Base-by-base conservation (phyloP, 257 asterid species). In the Sherardia arvensis region DNA sequence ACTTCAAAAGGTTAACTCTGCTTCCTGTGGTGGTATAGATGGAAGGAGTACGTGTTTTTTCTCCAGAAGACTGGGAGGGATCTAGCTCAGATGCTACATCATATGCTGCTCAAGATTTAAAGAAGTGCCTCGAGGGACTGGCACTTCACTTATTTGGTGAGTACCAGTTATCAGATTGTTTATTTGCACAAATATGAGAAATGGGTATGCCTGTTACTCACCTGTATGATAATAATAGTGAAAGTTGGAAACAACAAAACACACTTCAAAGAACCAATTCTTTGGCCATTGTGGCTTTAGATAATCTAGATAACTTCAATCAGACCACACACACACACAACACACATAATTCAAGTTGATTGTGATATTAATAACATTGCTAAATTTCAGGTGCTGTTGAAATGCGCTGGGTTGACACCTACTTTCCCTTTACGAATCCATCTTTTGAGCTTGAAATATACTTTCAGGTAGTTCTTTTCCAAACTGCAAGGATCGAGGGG, bases 401-500 rank as follows among this genome's bases (percentile, higher is more conserved):
- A 67, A 89, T 93, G 99, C 95, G 95, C 45, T 93, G 99, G 99
- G 74, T 93, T 60, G 99, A 93, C 84, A 84, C 95, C 45, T 93
- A 93, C 63, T 93, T 92, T 64, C 99, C 99, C 57, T 93, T 93
- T 78, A 93, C 99, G 23, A 69, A 79, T 76, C 99, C 97, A 34
- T 93, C 97, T 54, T 92, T 82, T 79, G 97, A 92, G 76, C 81
- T 92, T 81, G 99, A 92, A 80, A 89, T 89, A 69, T 85, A 74
- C 77, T 92, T 92, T 80, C 91, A 90, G 97, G 99, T 88, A 71
- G 18, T 43, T 15, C 11, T 54, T 61, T 25, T 33, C 62, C 53
- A 26, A 36, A 51, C 57, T 47, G 58, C 61, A 21, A 38, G 54
- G 61, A 59, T 58, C 62, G 66, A 29, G 48, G 8, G 23, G 40